Conservation (phyloP, 495 filamentous ascomycete species). For the Daldinia childiae region DNA sequence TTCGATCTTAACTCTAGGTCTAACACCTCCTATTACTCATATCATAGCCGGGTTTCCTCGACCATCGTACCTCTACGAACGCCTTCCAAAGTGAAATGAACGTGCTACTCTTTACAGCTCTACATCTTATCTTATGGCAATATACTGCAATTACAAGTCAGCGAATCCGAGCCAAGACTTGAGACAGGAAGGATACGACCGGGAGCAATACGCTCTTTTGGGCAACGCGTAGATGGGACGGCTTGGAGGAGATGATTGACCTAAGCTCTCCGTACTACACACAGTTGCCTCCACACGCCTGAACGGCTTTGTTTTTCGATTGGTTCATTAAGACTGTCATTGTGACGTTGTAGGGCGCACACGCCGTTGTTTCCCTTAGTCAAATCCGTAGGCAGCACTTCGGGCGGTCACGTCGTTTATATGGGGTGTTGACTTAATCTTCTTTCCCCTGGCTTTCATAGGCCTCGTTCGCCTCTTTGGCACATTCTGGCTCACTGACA, state of each 20-base stretch:
- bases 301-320: not conserved
- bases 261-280: not conserved
- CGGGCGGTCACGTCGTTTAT: no score
- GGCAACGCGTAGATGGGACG: no score
- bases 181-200: no score
- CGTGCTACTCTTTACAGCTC: not conserved
- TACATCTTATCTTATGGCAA: not conserved
- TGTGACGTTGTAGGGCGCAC: not conserved
- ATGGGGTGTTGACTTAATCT: no score
- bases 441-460: no score
- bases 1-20: not conserved
- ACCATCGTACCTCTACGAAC: not conserved
- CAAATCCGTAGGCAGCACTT: no score
- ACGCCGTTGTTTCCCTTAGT: not conserved
- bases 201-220: no score
- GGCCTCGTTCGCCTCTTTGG: no score
- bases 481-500: no score
- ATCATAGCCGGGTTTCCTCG: not conserved
- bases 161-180: no score
- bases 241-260: no score
- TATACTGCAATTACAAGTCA: not conserved
- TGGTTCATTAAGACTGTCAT: not conserved
- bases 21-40: not conserved
- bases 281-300: not conserved
- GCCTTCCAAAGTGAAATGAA: not conserved